Base-by-base conservation (phyloP, 2,329 filamentous ascomycete genomes). In the Cladosporium sp. region DNA sequence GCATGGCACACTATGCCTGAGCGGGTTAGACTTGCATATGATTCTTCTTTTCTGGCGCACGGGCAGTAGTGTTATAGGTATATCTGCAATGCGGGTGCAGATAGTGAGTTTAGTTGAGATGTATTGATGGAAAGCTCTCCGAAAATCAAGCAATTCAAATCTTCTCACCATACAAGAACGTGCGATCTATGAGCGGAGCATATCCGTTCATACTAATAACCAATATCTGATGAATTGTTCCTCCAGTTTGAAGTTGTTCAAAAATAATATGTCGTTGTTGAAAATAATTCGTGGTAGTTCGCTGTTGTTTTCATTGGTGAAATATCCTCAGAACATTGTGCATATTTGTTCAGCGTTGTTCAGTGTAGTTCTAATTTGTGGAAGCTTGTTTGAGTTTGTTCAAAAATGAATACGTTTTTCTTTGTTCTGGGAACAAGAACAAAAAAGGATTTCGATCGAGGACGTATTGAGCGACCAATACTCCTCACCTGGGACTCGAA, bases 401-500 rank as follows among this genome's bases (percentile, higher is more conserved):
- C n/a, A 37, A 13, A 37, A 6, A 15, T 17, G 5, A 6, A 37
- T 15, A 19, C 10, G 15, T 8, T 7, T 28, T 28, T 28, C 25
- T 28, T 28, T 28, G 25, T 28, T 28, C 25, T 28, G 25, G 4
- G 25, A 28, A 28, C 25, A 28, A 28, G 4, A 28, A 28, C 20
- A 19, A 13, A 45, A 45, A 28, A 22, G 13, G 15, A 8, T 15
- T 12, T 7, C 12, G 42, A 22, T 5, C 25, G 25, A 28, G 25
- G 25, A 28, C 42, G 10, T 15, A 24, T 24, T 13, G 24, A 45
- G 42, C 42, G 17, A 25, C 13, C 22, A 19, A 19, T 3, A 12
- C 37, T 22, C 24, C 10, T 47, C 10, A 52, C 47, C 25, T 39
- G 56, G 56, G 56, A 58, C 56, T 58, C 56, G 56, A 58, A 58